Evolutionary conservation across 208 protist genomes (phyloP), one percentile per base, ranked within the genome.

Genomic region (Leishmania gerbilli): DNA sequence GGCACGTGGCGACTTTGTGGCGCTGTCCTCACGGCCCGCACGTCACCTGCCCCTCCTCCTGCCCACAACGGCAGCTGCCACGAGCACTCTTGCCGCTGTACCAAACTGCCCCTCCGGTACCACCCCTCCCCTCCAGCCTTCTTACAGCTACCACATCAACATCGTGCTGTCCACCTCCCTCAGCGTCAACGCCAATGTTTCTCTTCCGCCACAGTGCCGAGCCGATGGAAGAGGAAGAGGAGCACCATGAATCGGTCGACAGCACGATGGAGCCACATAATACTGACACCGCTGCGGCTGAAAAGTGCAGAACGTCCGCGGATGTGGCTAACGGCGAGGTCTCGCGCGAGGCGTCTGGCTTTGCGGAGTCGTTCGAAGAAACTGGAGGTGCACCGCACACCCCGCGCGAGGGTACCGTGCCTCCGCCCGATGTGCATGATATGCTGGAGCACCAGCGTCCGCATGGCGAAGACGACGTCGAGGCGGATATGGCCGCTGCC

Each of bases 141-240:
- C 65, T 71, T 45, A 11, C 4, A 45, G 24, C 45, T 15, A 19
- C 21, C 69, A 19, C 42, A 53, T 27, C 69, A 51, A 1, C 24
- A n/a, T 19, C 69, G 42, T 55, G 7, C 40, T 47, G 67, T 31
- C 40, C 67, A 11, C 37, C 21, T 9, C 24, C 27, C 56, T 40
- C 55, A 45, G 11, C 27, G 1, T 11, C 53, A 49, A 37, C 47
- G 19, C 53, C 19, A 1, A 79, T 79, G 71, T 77, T 78, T 77
- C 64, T 81, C 55, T 88, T 80, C 24, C 82, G 74, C 19, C 49
- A 60, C 13, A 86, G 75, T 17, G 85, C 62, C 8, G 76, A 87
- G 11, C 17, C 49, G 4, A 62, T 11, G 19, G 76, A 80, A 3
- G 56, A 71, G 6, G 62, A 49, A 42, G 53, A 71, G 2, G 75